Base-by-base conservation (phyloP, 225 moss, liverwort and hornwort species). In the Antitrichia curtipendula region DNA sequence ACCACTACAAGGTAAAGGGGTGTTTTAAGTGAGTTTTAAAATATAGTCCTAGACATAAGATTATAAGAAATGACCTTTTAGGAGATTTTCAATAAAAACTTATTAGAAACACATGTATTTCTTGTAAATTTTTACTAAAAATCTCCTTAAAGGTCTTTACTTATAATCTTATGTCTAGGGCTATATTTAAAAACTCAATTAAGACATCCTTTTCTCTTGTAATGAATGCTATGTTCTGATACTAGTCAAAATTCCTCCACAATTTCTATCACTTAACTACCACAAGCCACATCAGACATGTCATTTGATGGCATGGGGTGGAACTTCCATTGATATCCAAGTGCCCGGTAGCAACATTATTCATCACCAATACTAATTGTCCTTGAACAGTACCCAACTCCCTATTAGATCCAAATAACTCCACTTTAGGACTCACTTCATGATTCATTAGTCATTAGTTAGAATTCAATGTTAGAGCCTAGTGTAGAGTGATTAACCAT, bases 321-420 rank as follows among this genome's bases (percentile, higher is more conserved):
- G 20, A 36, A 20, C 6, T 36, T 65, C 3, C 5, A 65, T 36
- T 36, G 36, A 65, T 65, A 36, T 65, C 20, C 9, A 10, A 36
- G 6, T 0, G 3, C 20, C 36, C 1, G 0, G 1, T 36, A 10
- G 36, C 36, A 6, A 10, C 64, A 36, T 34, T 36, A 34, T 1
- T 64, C 10, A 19, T 36, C 5, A 64, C 1, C 10, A 0, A 1
- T 0, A 1, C 10, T 34, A 34, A 64, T 1, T 2, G 0, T 36
- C 36, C 5, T 64, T 64, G 10, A 64, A 36, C 1, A 0, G 2
- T 19, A 64, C 5, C 19, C 6, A 36, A 36, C 5, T 65, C 2
- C 3, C 19, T 0, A 10, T 3, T 20, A 65, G 6, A 9, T 4
- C 3, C 19, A 18, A 34, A 34, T 3, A 64, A 64, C 18, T 1